These are phyloP conservation scores for Pistacia vera DNA, from an alignment of 345 rosid genomes.

Conservation along the genomic window DNA sequence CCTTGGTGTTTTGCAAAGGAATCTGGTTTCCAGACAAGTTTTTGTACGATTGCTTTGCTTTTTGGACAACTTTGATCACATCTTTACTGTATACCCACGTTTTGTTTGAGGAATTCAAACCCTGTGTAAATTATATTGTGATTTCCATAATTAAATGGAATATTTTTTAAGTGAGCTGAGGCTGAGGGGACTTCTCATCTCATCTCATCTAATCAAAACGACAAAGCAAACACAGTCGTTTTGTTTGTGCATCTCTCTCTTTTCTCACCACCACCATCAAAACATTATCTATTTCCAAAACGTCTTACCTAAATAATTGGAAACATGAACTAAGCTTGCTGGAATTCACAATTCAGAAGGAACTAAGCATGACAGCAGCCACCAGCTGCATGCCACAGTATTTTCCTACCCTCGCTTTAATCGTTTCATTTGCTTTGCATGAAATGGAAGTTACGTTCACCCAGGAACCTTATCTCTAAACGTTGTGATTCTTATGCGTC, in stretches of 20 bases:
- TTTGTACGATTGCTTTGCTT: slow-evolving; percentile 13
- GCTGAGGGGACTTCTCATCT: neutral
- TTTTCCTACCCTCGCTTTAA: no score
- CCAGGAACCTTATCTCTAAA: no score
- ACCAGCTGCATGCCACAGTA: no score
- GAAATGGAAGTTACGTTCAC: no score
- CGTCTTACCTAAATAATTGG: no score
- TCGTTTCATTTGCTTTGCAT: no score
- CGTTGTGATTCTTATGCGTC: no score
- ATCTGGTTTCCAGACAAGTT: slow-evolving; percentile 26
- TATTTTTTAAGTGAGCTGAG: neutral
- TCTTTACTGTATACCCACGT: slow-evolving; percentile 26
- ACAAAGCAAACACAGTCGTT: neutral
- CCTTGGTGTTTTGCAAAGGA: slow-evolving; percentile 8
- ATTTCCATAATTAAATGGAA: slow-evolving; percentile 13
- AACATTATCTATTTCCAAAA: slow-evolving; percentile 11
- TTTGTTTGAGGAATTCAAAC: slow-evolving; percentile 15
- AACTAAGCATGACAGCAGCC: no score
- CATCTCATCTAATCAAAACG: neutral
- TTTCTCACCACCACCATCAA: neutral
- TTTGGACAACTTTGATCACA: neutral
- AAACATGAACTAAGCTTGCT: no score
- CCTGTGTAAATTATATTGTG: no score
- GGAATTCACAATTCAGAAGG: no score
- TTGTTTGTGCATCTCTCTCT: slow-evolving; percentile 5